A percentile compares a stretch with the other conserved stretches of the same genome.
phyloP scores from a whole-genome alignment of 805 yeast genomes.

The Candida tammaniensis region DNA sequence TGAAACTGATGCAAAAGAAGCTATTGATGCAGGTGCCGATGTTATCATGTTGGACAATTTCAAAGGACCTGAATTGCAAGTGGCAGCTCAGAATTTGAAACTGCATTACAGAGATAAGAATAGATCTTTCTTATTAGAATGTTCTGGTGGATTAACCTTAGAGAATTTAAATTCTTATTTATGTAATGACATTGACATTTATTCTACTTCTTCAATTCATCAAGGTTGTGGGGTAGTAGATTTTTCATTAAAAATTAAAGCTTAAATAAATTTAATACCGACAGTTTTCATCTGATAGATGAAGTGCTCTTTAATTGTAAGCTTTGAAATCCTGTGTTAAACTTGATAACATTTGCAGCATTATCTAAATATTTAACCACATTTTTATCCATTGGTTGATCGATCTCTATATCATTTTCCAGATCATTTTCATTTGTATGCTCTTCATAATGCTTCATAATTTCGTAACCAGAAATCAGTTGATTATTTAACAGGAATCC shows the following conservation, averaged over 20 bases:
- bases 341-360: constrained; percentile 38
- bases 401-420: constrained; percentile 14
- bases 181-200: constrained; percentile 80
- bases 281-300: constrained; percentile 32
- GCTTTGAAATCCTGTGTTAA: constrained; percentile 42
- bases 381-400: constrained; percentile 17
- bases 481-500: constrained; percentile 29
- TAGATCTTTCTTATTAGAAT: constrained; percentile 69
- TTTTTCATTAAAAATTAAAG: constrained; percentile 69
- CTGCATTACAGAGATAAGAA: constrained; percentile 46
- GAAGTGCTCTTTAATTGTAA: constrained; percentile 35
- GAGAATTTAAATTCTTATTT: constrained; percentile 63
- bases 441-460: constrained; percentile 4
- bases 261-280: constrained; percentile 5
- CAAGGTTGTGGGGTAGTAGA: constrained; percentile 87
- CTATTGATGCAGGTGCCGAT: constrained; percentile 93
- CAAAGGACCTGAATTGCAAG: constrained; percentile 57
- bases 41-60: constrained; percentile 94
- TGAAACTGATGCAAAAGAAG: constrained; percentile 86
- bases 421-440: constrained; percentile 13
- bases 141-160: constrained; percentile 85
- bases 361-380: constrained; percentile 27
- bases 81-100: constrained; percentile 65
- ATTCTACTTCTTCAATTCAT: constrained; percentile 87
- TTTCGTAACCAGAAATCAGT: constrained; percentile 6